Percentiles rank a stretch among this genome's conserved stretches.
phyloP scores from a whole-genome alignment of 805 yeast species.

The Saturnispora mendoncae region DNA sequence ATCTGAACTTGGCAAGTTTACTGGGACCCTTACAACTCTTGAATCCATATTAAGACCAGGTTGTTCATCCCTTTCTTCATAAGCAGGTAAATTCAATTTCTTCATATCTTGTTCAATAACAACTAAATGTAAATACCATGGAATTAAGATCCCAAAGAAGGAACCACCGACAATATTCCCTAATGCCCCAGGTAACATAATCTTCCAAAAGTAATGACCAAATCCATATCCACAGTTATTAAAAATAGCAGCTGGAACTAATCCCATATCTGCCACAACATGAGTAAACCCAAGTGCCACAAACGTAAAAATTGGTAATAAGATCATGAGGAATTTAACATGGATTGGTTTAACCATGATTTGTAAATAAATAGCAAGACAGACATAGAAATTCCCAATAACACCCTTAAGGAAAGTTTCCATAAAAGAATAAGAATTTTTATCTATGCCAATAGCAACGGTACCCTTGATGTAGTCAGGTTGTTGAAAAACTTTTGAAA shows the following conservation, averaged over 20 bases:
- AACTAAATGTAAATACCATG: slow-evolving; percentile 65
- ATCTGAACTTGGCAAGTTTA: not conserved
- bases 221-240: slow-evolving; percentile 59
- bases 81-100: slow-evolving; percentile 52
- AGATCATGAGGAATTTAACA: slow-evolving; percentile 57
- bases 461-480: slow-evolving; percentile 42
- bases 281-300: slow-evolving; percentile 75
- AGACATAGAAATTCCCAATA: slow-evolving; percentile 72
- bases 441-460: slow-evolving; percentile 35
- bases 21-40: slow-evolving; percentile 49
- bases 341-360: slow-evolving; percentile 73
- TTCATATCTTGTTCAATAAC: slow-evolving; percentile 66
- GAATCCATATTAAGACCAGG: slow-evolving; percentile 73
- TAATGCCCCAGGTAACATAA: slow-evolving; percentile 57
- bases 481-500: slow-evolving; percentile 40
- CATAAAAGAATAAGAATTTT: slow-evolving; percentile 40
- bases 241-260: slow-evolving; percentile 56
- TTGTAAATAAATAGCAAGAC: slow-evolving; percentile 67
- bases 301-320: slow-evolving; percentile 66
- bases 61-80: slow-evolving; percentile 70
- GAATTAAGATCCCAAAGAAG: slow-evolving; percentile 52
- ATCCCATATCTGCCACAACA: slow-evolving; percentile 74
- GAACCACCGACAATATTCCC: slow-evolving; percentile 80
- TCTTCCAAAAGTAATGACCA: slow-evolving; percentile 61
- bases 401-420: slow-evolving; percentile 61